Conservation (phyloP, 2,329 filamentous ascomycete species). For the Apiospora saccharicola region DNA sequence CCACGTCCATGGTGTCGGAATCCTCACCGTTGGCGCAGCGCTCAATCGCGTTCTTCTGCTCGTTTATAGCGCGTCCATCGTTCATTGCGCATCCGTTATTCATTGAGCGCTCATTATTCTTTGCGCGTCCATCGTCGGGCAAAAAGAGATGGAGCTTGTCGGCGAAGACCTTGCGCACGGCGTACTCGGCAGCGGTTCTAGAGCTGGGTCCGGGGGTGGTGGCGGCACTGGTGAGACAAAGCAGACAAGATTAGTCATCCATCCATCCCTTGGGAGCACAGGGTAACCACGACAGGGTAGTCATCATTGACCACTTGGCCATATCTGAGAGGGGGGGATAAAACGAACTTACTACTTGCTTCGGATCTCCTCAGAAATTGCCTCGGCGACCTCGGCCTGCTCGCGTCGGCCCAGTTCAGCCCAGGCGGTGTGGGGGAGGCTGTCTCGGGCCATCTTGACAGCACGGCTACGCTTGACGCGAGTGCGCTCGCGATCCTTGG, state of each 20-base stretch:
- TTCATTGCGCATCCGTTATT: too few relatives aligned
- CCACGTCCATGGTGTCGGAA: neutral
- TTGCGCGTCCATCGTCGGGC: neutral
- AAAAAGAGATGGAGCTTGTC: neutral
- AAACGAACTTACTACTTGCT: neutral
- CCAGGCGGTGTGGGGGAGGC: neutral
- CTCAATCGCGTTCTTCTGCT: neutral
- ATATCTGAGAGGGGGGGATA: neutral
- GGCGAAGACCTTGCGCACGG: constrained; percentile 36
- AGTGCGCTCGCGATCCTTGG: constrained; percentile 20
- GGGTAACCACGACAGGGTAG: neutral
- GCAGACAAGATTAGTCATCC: neutral
- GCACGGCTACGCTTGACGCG: constrained; percentile 25
- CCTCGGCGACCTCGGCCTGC: neutral
- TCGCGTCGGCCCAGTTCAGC: neutral
- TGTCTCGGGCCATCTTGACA: constrained; percentile 19
- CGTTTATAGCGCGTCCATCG: too few relatives aligned
- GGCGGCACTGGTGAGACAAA: neutral
- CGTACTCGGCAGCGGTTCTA: constrained; percentile 10
- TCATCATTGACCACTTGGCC: too few relatives aligned
- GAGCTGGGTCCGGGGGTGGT: constrained; percentile 19
- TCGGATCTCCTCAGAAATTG: neutral
- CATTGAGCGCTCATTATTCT: too few relatives aligned
- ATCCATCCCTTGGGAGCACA: neutral
- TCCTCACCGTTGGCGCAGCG: too few relatives aligned